Conservation (phyloP, 345 rosid species). For the Aquilaria yunnanensis region DNA sequence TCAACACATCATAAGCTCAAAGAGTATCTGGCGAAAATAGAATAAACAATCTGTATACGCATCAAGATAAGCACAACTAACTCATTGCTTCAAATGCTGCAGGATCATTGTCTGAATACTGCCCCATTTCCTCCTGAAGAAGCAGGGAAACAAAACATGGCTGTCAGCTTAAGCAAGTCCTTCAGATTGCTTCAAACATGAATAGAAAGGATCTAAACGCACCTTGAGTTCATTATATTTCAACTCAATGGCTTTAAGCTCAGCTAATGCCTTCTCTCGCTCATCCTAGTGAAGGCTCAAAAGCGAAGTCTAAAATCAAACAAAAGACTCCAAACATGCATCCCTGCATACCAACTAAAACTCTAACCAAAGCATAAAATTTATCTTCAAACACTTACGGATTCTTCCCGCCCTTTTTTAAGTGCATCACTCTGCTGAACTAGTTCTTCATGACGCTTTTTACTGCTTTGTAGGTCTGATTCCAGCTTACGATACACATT, state of each 20-base stretch:
- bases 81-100: slow-evolving; percentile 89
- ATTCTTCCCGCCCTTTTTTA: slow-evolving; percentile 83
- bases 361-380: neutral
- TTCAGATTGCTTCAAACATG: slow-evolving; percentile 1
- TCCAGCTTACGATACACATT: slow-evolving; percentile 63
- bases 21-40: neutral
- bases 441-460: slow-evolving; percentile 58
- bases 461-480: slow-evolving; percentile 66
- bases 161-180: slow-evolving; percentile 3
- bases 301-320: neutral
- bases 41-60: neutral
- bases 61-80: slow-evolving; percentile 24
- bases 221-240: slow-evolving; percentile 71
- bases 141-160: slow-evolving; percentile 4
- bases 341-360: neutral
- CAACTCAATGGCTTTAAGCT: slow-evolving; percentile 54
- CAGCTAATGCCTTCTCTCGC: slow-evolving; percentile 58
- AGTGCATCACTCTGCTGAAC: slow-evolving; percentile 55
- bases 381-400: slow-evolving; percentile 38
- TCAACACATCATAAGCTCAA: neutral
- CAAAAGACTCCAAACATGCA: neutral
- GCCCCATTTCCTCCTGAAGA: slow-evolving; percentile 75
- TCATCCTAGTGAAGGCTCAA: slow-evolving; percentile 42
- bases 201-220: slow-evolving; percentile 6
- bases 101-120: slow-evolving; percentile 90